Evolutionary conservation across 768 basidiomycete species (phyloP).

Genomic region (Podaxis sp.): DNA sequence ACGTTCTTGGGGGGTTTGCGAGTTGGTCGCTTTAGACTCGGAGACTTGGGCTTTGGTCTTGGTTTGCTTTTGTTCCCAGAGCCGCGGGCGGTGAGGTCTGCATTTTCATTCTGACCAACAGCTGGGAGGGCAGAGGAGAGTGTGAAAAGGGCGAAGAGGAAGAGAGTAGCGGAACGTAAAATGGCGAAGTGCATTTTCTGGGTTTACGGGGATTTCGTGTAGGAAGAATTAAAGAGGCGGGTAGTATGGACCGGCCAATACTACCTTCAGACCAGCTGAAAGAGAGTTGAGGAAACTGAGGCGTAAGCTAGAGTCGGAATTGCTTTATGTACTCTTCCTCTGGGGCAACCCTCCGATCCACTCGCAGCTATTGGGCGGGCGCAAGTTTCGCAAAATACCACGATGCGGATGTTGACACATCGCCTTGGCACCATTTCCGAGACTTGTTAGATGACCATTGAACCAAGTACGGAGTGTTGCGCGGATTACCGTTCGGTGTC

Average conservation of each 20-base stretch:
- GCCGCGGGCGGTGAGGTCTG: neutral
- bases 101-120: neutral
- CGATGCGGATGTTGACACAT: too few relatives aligned
- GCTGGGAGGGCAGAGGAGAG: neutral
- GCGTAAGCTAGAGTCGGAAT: neutral
- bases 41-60: neutral
- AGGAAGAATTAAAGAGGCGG: neutral
- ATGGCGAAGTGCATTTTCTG: neutral
- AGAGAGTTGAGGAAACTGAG: neutral
- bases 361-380: too few relatives aligned
- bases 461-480: too few relatives aligned
- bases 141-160: neutral
- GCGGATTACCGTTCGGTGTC: too few relatives aligned
- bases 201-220: neutral
- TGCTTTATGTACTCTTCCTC: too few relatives aligned
- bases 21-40: neutral
- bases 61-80: neutral
- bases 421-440: too few relatives aligned
- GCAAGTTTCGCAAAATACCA: too few relatives aligned
- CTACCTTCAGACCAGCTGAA: neutral
- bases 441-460: too few relatives aligned
- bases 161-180: neutral
- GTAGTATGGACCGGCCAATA: neutral
- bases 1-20: neutral
- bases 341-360: neutral